These are phyloP conservation scores for Asparagopsis taxiformis DNA, from an alignment of 31 red algal species.

Conservation along the genomic window DNA sequence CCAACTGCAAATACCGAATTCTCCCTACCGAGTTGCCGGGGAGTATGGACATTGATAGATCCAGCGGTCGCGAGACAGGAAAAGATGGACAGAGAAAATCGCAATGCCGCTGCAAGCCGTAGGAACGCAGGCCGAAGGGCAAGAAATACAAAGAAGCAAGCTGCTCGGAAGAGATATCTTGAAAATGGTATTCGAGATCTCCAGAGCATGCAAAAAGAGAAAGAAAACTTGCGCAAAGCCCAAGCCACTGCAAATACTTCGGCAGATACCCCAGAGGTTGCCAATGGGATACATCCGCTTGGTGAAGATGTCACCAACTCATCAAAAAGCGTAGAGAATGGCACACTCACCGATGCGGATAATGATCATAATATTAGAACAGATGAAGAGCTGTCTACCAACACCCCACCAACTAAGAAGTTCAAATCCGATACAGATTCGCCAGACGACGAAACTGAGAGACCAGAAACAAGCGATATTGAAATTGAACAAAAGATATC, in stretches of 20 bases:
- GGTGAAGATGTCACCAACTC: not conserved
- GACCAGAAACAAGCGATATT: not conserved
- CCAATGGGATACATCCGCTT: not conserved
- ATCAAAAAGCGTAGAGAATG: not conserved
- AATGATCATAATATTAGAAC: not conserved
- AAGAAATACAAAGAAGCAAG: constrained; percentile 1
- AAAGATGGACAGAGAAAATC: constrained; percentile 14
- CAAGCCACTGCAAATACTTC: not conserved
- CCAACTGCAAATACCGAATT: constrained; percentile 52
- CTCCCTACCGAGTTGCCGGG: constrained; percentile 50
- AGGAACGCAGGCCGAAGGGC: constrained; percentile 5
- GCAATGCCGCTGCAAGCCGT: constrained; percentile 20
- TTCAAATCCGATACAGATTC: not conserved
- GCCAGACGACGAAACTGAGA: not conserved
- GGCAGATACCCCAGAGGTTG: not conserved
- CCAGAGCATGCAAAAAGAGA: constrained; percentile 2
- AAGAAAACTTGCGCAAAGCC: not conserved
- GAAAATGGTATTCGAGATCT: not conserved
- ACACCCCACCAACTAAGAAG: not conserved
- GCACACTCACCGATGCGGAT: not conserved
- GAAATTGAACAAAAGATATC: constrained; percentile 18
- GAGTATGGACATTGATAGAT: constrained; percentile 66
- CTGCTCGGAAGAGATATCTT: not conserved
- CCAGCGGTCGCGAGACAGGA: constrained; percentile 12
- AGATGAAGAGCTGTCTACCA: not conserved